Conservation (phyloP, 441 rosid genomes). For the Pelargonium australe region DNA sequence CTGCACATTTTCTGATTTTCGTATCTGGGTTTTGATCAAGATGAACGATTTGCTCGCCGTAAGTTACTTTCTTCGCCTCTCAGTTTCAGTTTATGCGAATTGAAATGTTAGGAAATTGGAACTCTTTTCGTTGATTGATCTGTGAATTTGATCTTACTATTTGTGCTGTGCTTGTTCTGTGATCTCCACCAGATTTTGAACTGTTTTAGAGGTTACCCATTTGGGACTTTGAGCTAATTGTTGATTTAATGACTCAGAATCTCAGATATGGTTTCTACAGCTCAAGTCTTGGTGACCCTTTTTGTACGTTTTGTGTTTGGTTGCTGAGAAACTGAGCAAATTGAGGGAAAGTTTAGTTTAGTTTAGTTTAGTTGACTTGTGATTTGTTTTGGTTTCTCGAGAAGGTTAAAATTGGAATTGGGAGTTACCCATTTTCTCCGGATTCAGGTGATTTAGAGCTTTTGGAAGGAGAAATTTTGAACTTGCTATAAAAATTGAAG, state of each 20-base stretch:
- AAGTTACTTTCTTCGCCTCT: neutral
- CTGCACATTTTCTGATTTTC: too few species aligned
- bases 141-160: neutral
- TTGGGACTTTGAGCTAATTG: neutral
- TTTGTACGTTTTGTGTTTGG: neutral
- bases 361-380: neutral
- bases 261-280: neutral
- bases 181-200: neutral
- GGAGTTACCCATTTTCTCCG: neutral
- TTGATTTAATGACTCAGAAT: too few species aligned
- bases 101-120: too few species aligned
- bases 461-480: neutral
- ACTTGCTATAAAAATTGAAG: neutral
- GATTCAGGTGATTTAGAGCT: neutral
- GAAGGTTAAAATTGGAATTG: too few species aligned
- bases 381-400: neutral
- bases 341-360: neutral
- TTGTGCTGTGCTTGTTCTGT: conserved; percentile 6
- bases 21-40: neutral
- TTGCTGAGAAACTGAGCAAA: neutral
- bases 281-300: conserved; percentile 3
- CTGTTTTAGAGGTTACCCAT: conserved; percentile 2
- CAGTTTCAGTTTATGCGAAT: neutral
- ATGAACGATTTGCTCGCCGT: conserved; percentile 8
- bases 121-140: neutral